Evolutionary conservation across 1,284 basidiomycete genomes (phyloP).

Genomic region (Psilocybe mexicana): DNA sequence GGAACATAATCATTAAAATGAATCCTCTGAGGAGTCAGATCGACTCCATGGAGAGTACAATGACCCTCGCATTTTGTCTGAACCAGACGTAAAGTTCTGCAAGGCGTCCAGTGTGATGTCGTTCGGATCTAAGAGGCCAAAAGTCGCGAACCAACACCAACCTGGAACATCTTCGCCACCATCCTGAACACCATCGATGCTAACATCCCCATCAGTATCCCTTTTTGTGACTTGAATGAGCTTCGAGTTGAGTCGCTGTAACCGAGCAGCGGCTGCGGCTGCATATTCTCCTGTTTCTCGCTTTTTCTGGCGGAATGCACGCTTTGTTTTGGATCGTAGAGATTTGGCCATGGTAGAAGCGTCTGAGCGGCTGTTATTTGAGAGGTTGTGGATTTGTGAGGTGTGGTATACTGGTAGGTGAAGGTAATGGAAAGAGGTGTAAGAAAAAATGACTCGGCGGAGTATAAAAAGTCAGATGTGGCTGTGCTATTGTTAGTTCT

Average conservation of each 20-base stretch:
- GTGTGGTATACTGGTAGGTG: constrained; percentile 6
- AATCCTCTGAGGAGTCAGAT: constrained; percentile 18
- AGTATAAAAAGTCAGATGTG: constrained; percentile 19
- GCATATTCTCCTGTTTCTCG: constrained; percentile 84
- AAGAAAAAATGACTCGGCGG: constrained; percentile 25
- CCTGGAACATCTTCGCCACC: constrained; percentile 49
- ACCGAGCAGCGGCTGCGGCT: constrained; percentile 80
- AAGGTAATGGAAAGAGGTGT: constrained; percentile 3
- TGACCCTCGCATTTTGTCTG: neutral
- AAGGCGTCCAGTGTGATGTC: constrained; percentile 54
- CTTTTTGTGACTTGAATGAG: constrained; percentile 53
- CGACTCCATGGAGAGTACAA: constrained; percentile 8
- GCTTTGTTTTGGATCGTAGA: constrained; percentile 86
- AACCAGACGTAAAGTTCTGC: constrained; percentile 30
- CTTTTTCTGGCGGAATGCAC: constrained; percentile 83
- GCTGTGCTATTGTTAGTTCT: constrained; percentile 5
- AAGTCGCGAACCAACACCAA: constrained; percentile 64
- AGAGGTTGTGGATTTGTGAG: constrained; percentile 14
- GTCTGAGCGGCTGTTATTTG: constrained; percentile 10
- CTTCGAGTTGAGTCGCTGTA: constrained; percentile 75
- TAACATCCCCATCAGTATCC: constrained; percentile 42
- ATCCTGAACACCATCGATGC: constrained; percentile 37
- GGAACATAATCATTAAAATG: constrained; percentile 32
- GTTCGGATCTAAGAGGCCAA: constrained; percentile 56
- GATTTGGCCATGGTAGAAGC: constrained; percentile 83